Base-by-base conservation (phyloP, 2,329 filamentous ascomycete species). In the Talaromyces rugulosus region DNA sequence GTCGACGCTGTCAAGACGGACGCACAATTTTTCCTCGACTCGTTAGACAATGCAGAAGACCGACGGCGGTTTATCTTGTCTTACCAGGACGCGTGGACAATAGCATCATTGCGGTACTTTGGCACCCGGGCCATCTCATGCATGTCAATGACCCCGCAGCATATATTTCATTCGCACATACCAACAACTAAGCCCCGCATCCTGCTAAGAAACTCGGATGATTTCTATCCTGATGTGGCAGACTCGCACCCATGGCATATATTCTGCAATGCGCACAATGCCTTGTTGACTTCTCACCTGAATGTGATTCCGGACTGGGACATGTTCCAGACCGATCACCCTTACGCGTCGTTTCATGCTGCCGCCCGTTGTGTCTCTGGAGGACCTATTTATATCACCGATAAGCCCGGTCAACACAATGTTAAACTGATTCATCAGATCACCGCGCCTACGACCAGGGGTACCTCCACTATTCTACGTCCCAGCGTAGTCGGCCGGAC, bases 331-430 rank as follows among this genome's bases (percentile, higher is more conserved):
- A 89, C 87, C 1, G 81, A 78, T 23, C 86, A 89, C 66, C 77
- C 82, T 1, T 96, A 91, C 73, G 90, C 89, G 0, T 85, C 84
- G 0, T 96, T 95, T 72, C 95, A 99, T 68, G 95, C 91, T 4
- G 94, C 95, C 1, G 93, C 92, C 1, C 85, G 95, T 54, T 96
- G 92, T 73, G 82, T 99, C 9, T 93, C 89, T 55, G 95, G 95
- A 8, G 95, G 95, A 0, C 95, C 94, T 0, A 89, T 99, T 47
- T 97, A 96, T 69, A 93, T 99, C 72, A 98, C 94, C 0, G 95
- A 99, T 74, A 84, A 87, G 0, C 94, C 94, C 0, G 93, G 92
- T 0, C 78, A 91, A 63, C 92, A 98, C 73, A 84, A 96, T 69
- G 70, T 92, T 33, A 76, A 82, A 5, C 76, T 99, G 16, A 89